These are phyloP conservation scores for Rhynchospora pubera DNA, from an alignment of 176 grass and related monocot species.

Conservation along the genomic window DNA sequence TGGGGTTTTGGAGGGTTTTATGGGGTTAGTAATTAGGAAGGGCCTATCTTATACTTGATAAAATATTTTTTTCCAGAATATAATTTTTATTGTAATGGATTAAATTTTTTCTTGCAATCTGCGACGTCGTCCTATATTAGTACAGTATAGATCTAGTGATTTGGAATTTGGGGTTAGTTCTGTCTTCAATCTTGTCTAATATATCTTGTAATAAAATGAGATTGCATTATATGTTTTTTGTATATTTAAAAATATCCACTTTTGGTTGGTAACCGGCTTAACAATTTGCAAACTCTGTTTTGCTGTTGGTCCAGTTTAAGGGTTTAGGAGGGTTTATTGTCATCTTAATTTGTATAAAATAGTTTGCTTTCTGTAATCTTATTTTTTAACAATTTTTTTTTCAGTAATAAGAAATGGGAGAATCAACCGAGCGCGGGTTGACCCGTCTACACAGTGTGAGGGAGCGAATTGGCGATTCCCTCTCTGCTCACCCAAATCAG, in stretches of 20 bases:
- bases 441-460: constrained; percentile 85
- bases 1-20: background rate
- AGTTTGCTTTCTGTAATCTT: background rate
- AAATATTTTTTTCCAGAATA: background rate
- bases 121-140: too few relatives aligned
- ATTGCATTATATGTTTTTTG: too few relatives aligned
- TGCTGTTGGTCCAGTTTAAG: background rate
- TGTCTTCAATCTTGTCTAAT: background rate
- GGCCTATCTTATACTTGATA: background rate
- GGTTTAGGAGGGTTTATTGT: background rate
- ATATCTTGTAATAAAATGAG: background rate
- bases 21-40: background rate
- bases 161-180: background rate
- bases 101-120: background rate
- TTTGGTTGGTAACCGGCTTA: background rate
- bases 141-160: background rate
- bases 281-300: background rate
- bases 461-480: constrained; percentile 78
- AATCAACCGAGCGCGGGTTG: constrained; percentile 53
- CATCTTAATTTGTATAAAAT: background rate
- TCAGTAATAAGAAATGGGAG: constrained; percentile 40
- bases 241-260: too few relatives aligned
- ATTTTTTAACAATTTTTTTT: background rate
- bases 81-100: background rate
- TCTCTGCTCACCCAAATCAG: constrained; percentile 94